Percentiles rank a stretch among this genome's conserved stretches.
phyloP scores from a whole-genome alignment of 1,139 yeast species.

The Diutina neorugosa region DNA sequence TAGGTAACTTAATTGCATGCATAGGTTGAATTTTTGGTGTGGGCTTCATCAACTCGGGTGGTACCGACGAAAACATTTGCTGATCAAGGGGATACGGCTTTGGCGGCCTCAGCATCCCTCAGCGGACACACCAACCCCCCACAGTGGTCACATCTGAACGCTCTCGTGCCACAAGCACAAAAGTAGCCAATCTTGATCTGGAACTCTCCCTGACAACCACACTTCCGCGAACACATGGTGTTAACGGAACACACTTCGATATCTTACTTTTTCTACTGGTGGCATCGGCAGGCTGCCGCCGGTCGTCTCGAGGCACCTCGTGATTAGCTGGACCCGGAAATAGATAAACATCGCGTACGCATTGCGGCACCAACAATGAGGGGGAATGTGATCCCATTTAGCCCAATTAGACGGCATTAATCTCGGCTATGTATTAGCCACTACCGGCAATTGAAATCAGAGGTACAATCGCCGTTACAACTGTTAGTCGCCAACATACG shows the following conservation, averaged over 20 bases:
- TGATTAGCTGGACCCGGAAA: not conserved
- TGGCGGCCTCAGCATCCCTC: not conserved
- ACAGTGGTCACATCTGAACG: not conserved
- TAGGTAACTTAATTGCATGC: not conserved
- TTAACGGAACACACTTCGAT: not conserved
- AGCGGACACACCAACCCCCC: slow-evolving; percentile 1
- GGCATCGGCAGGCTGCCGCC: slow-evolving; percentile 5
- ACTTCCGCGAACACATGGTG: not conserved
- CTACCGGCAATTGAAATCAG: not conserved
- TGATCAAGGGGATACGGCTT: not conserved
- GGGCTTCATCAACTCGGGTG: no score
- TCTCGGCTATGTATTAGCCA: not conserved
- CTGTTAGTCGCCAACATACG: no score
- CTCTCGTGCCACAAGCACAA: slow-evolving; percentile 2
- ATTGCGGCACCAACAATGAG: not conserved
- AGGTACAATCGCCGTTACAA: no score
- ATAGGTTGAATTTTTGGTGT: not conserved
- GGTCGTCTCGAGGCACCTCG: slow-evolving; percentile 6
- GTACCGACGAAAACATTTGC: no score
- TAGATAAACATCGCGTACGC: not conserved
- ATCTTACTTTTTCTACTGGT: not conserved
- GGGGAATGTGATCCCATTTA: not conserved
- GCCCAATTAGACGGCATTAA: not conserved
- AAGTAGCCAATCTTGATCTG: slow-evolving; percentile 1
- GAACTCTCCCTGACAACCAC: slow-evolving; percentile 1